Conservation (phyloP, 2,329 filamentous ascomycete species). For the Fusarium torreyae region DNA sequence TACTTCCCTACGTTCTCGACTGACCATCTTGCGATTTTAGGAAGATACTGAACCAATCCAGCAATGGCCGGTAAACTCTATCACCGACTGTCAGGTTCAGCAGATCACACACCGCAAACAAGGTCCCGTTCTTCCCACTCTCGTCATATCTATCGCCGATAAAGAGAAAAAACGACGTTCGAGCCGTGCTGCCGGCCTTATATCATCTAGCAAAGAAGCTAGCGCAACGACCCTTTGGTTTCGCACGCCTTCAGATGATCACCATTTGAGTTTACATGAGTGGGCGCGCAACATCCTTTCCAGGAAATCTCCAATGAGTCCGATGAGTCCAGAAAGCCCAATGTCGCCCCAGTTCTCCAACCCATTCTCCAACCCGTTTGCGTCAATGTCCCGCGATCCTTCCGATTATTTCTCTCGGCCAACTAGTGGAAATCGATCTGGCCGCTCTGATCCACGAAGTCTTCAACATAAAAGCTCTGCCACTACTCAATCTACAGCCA, state of each 20-base stretch:
- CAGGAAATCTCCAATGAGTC: slow-evolving; percentile 62
- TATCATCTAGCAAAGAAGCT: slow-evolving; percentile 65
- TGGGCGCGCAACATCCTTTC: slow-evolving; percentile 71
- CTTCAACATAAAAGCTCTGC: slow-evolving; percentile 66
- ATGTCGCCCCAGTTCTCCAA: slow-evolving; percentile 69
- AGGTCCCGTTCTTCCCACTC: slow-evolving; percentile 70
- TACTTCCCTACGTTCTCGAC: slow-evolving; percentile 5
- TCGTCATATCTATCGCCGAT: slow-evolving; percentile 71
- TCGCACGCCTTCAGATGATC: slow-evolving; percentile 67
- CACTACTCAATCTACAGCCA: slow-evolving; percentile 63
- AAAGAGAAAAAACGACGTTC: slow-evolving; percentile 76
- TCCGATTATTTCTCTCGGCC: slow-evolving; percentile 61
- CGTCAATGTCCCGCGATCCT: slow-evolving; percentile 58
- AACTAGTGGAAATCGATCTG: slow-evolving; percentile 60
- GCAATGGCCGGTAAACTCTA: slow-evolving; percentile 66
- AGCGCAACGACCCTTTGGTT: slow-evolving; percentile 69
- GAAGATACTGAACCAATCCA: slow-evolving; percentile 69
- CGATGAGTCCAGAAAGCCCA: slow-evolving; percentile 68
- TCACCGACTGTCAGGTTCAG: slow-evolving; percentile 72
- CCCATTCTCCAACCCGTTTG: slow-evolving; percentile 70
- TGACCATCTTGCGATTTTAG: slow-evolving; percentile 41
- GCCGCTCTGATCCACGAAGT: slow-evolving; percentile 52
- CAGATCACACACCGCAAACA: slow-evolving; percentile 74
- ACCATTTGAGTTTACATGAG: slow-evolving; percentile 67
- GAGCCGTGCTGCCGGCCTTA: slow-evolving; percentile 72